Conservation (phyloP, 441 rosid species). For the Jatropha podagrica region DNA sequence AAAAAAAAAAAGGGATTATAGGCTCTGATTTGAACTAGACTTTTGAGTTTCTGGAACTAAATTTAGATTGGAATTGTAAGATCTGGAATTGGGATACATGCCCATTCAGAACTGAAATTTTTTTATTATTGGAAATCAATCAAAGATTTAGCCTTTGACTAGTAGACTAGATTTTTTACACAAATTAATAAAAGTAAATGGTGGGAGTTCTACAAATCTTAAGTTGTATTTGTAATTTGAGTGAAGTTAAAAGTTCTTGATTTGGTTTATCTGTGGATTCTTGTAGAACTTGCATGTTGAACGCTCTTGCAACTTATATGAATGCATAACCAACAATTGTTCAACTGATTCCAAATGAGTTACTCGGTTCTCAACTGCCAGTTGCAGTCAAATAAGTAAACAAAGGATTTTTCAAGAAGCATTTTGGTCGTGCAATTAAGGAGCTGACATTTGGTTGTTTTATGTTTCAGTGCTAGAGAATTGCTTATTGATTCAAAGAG, state of each 20-base stretch:
- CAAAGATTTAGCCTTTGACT: background rate
- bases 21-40: background rate
- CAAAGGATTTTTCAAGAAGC: background rate
- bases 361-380: background rate
- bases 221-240: background rate
- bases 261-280: background rate
- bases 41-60: background rate
- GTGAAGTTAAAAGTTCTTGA: background rate
- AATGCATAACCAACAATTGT: slow-evolving; percentile 5
- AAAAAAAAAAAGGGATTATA: background rate
- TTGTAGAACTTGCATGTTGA: background rate
- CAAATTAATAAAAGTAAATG: background rate
- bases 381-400: background rate
- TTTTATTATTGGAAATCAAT: background rate
- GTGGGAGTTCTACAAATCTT: background rate
- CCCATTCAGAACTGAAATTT: background rate
- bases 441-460: background rate
- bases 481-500: slow-evolving; percentile 45
- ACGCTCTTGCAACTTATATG: background rate
- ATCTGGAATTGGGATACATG: background rate
- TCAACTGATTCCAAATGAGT: background rate
- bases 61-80: too few relatives aligned
- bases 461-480: slow-evolving; percentile 59
- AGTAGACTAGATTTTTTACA: background rate
- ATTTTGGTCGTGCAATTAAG: background rate